Evolutionary conservation across 805 yeast genomes (phyloP).

Genomic region (Candida tammaniensis): DNA sequence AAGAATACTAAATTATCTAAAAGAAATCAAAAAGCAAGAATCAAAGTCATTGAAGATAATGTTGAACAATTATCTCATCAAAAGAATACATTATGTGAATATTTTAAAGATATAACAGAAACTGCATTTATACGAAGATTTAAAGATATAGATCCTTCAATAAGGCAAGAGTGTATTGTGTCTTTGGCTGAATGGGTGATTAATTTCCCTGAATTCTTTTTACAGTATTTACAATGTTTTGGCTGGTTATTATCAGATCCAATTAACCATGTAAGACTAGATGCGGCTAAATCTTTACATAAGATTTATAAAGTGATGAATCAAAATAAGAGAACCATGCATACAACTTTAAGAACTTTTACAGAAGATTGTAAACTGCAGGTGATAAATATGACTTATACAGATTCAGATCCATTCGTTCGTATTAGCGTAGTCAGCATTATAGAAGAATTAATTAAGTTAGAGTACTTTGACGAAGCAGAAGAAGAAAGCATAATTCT

Average conservation of each 20-base stretch:
- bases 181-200: constrained; percentile 71
- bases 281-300: constrained; percentile 55
- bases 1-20: constrained; percentile 22
- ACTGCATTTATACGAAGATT: constrained; percentile 72
- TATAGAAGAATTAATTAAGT: constrained; percentile 51
- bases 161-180: constrained; percentile 67
- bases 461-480: constrained; percentile 62
- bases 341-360: too few relatives aligned
- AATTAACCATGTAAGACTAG: constrained; percentile 56
- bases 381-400: constrained; percentile 53
- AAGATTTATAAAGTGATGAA: constrained; percentile 39
- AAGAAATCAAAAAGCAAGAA: constrained; percentile 46
- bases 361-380: constrained; percentile 41
- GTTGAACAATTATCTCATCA: constrained; percentile 28
- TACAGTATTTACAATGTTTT: constrained; percentile 67
- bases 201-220: constrained; percentile 65
- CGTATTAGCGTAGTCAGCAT: constrained; percentile 49
- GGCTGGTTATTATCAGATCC: constrained; percentile 76
- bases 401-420: constrained; percentile 48
- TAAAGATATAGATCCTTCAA: constrained; percentile 71
- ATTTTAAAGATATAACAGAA: constrained; percentile 62
- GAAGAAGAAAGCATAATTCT: constrained; percentile 38
- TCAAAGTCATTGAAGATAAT: constrained; percentile 33
- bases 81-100: constrained; percentile 51
- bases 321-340: too few relatives aligned